These are phyloP conservation scores for Tremella mesenterica DNA, from an alignment of 768 basidiomycete species.

Conservation along the genomic window DNA sequence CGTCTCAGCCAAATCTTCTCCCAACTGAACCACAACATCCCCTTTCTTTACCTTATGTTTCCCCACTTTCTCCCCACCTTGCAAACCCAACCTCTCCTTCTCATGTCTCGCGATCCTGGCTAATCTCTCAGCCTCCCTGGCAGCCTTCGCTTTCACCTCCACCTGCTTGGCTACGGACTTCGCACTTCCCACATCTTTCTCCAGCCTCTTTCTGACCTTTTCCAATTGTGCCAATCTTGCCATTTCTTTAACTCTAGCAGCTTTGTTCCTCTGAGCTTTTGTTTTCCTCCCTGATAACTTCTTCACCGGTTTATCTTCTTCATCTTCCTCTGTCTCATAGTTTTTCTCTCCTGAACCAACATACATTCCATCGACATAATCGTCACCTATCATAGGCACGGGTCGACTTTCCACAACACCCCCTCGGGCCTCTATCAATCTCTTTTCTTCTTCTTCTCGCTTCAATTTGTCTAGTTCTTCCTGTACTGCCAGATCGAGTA, in stretches of 20 bases:
- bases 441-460: constrained; percentile 53
- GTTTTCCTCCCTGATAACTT: constrained; percentile 49
- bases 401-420: constrained; percentile 43
- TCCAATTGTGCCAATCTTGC: constrained; percentile 56
- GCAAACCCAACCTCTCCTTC: constrained; percentile 56
- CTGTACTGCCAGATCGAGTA: constrained; percentile 60
- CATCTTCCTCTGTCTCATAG: constrained; percentile 24
- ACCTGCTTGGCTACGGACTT: constrained; percentile 51
- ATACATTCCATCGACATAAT: constrained; percentile 58
- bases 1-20: constrained; percentile 79
- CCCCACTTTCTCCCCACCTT: constrained; percentile 62
- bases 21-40: constrained; percentile 73
- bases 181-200: constrained; percentile 56
- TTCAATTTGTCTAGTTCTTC: constrained; percentile 56
- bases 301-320: constrained; percentile 40
- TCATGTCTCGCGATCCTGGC: constrained; percentile 50
- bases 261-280: constrained; percentile 61
- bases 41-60: constrained; percentile 65
- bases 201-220: constrained; percentile 54
- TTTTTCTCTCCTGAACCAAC: constrained; percentile 34
- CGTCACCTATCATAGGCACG: constrained; percentile 26
- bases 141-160: constrained; percentile 42
- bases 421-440: constrained; percentile 54
- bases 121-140: constrained; percentile 43
- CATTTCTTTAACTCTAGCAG: constrained; percentile 57